Base-by-base conservation (phyloP, 106 monocot genomes). In the Narthecium ossifragum region DNA sequence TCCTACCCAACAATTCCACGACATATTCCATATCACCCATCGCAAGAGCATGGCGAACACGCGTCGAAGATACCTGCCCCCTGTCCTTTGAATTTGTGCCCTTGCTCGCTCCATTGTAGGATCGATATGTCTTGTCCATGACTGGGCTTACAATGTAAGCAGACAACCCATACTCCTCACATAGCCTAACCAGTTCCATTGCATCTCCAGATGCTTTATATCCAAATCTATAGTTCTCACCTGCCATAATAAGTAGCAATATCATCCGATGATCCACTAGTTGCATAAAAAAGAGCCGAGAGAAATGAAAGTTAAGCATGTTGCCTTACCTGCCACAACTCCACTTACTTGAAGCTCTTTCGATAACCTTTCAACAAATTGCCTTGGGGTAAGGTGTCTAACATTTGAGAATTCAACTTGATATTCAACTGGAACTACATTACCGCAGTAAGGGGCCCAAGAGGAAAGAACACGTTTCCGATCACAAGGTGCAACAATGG, bases 211-310 rank as follows among this genome's bases (percentile, higher is more conserved):
- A 74, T 62, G 96, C 96, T 71, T 74, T 90, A 55, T 96, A 96
- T 43, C 96, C 96, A 69, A 96, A 96, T 64, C 96, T 80, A 39
- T 96, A 96, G 53, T 96, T 96, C 53, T 83, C 80, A 55, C 96
- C 96, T 96, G 78, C 51, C 34, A 77, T 38, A 8, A 27, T 24
- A 67, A 51, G 18, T 39, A n/a, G n/a, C n/a, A n/a, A n/a, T n/a
- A 17, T 15, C 59, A 59, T 37, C 59, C 20, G 4, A 13, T 23
- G 38, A 37, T 15, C n/a, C 5, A 22, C 36, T 2, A 5, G 20
- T 22, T 14, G n/a, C 2, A 25, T 24, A 59, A 11, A 22, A 12
- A 20, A 8, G 18, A 38, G 1, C 3, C 12, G 4, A 2, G 20
- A 20, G 11, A 10, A 31, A 15, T 18, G 23, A 31, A 48, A 59